These are phyloP conservation scores for Melastoma malabathricum DNA, from an alignment of 345 rosid genomes.

Conservation along the genomic window DNA sequence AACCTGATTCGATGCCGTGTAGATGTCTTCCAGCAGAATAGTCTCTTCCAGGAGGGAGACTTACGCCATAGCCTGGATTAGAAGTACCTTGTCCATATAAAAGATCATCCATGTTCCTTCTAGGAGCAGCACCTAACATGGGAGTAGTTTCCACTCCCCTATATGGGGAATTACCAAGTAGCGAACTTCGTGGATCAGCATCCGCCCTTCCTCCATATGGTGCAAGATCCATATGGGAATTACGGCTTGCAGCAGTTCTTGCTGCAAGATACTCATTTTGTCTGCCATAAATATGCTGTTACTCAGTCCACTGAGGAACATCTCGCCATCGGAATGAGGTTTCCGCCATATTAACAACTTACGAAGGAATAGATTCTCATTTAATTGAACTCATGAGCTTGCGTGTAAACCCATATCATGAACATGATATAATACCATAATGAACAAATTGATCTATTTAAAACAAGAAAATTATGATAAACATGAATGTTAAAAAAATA, in stretches of 20 bases:
- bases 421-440: neutral
- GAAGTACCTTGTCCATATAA: constrained; percentile 49
- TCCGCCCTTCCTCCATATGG: constrained; percentile 75
- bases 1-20: constrained; percentile 58
- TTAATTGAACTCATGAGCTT: neutral
- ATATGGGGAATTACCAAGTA: constrained; percentile 53
- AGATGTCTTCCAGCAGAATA: constrained; percentile 84
- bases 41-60: constrained; percentile 97
- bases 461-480: neutral
- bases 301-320: constrained; percentile 37
- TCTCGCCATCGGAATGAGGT: constrained; percentile 5
- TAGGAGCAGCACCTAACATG: constrained; percentile 82
- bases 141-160: constrained; percentile 64
- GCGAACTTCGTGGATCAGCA: constrained; percentile 52
- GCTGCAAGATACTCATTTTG: constrained; percentile 26
- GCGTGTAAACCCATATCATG: neutral
- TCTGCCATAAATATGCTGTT: constrained; percentile 62
- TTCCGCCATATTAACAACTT: neutral
- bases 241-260: constrained; percentile 65
- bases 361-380: constrained; percentile 2
- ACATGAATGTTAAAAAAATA: constrained; percentile 1
- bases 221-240: constrained; percentile 51
- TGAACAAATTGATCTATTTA: neutral
- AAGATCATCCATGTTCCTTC: constrained; percentile 70
- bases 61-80: constrained; percentile 96